Evolutionary conservation across 805 yeast species (phyloP).

Genomic region (Wickerhamomyces subpelliculosus): DNA sequence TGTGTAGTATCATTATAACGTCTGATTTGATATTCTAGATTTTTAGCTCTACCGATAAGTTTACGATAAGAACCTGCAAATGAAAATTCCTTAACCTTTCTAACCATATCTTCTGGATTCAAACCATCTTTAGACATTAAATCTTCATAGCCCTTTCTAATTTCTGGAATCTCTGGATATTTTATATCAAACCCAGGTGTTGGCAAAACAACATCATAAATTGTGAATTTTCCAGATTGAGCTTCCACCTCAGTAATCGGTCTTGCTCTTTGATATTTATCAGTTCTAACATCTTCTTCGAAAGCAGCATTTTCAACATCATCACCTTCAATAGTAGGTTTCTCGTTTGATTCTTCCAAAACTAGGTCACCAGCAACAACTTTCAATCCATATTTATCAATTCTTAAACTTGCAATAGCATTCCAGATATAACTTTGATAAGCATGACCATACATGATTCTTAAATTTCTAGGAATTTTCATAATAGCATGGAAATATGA

Average conservation of each 20-base stretch:
- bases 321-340: slow-evolving; percentile 7
- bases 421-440: slow-evolving; percentile 98
- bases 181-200: slow-evolving; percentile 92
- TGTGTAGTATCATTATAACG: slow-evolving; percentile 59
- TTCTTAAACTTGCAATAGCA: slow-evolving; percentile 68
- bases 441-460: slow-evolving; percentile 96
- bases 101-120: slow-evolving; percentile 78
- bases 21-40: slow-evolving; percentile 54
- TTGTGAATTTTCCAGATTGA: slow-evolving; percentile 46
- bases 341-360: slow-evolving; percentile 25
- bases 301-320: slow-evolving; percentile 40
- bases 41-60: slow-evolving; percentile 58
- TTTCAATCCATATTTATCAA: slow-evolving; percentile 59
- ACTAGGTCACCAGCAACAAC: slow-evolving; percentile 83
- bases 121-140: slow-evolving; percentile 76
- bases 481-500: slow-evolving; percentile 75
- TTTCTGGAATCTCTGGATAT: slow-evolving; percentile 66
- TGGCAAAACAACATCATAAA: slow-evolving; percentile 88
- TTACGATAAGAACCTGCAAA: slow-evolving; percentile 85
- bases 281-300: slow-evolving; percentile 64
- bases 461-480: slow-evolving; percentile 85
- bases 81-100: slow-evolving; percentile 84
- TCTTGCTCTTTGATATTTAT: slow-evolving; percentile 57
- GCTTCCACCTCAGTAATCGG: slow-evolving; percentile 72
- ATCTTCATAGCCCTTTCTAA: slow-evolving; percentile 56